A percentile compares a stretch with the other conserved stretches of the same genome.
Conservation (phyloP, 176 grass and related monocot species). For the Carex myosuroides region DNA sequence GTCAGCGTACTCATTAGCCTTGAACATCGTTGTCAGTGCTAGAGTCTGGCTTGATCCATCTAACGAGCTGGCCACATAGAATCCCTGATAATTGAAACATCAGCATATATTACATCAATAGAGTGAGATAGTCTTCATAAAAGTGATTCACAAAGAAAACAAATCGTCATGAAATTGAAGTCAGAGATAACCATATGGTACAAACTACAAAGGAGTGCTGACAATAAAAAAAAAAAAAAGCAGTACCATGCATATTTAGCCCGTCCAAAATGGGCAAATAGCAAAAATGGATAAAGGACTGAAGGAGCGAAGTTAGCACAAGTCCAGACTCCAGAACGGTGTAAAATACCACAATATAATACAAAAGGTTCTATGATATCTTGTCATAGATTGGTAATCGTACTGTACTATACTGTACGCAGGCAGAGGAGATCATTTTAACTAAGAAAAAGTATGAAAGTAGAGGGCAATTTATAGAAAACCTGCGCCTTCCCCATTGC, state of each 20-base stretch:
- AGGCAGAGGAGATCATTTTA: not conserved
- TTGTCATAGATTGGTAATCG: not conserved
- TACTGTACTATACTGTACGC: not conserved
- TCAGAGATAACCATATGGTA: not conserved
- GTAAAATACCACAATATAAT: too few species aligned
- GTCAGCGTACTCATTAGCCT: constrained; percentile 39
- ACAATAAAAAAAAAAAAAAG: not conserved
- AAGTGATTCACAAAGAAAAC: not conserved
- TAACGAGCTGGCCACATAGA: constrained; percentile 53
- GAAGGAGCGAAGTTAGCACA: too few species aligned
- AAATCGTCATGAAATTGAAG: not conserved
- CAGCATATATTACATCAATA: not conserved
- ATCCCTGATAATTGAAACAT: constrained; percentile 25
- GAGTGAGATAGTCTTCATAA: not conserved
- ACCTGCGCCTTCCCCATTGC: constrained; percentile 42
- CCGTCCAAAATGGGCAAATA: too few species aligned
- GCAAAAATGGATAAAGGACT: too few species aligned
- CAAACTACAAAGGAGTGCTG: not conserved
- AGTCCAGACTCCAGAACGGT: too few species aligned
- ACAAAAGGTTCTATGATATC: too few species aligned
- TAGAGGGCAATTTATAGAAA: not conserved
- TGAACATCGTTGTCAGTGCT: constrained; percentile 52
- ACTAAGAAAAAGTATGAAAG: not conserved
- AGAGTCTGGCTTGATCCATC: constrained; percentile 64
- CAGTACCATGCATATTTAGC: too few species aligned